Conservation (phyloP, 1,284 basidiomycete genomes). For the Apiotrichum montevideense region DNA sequence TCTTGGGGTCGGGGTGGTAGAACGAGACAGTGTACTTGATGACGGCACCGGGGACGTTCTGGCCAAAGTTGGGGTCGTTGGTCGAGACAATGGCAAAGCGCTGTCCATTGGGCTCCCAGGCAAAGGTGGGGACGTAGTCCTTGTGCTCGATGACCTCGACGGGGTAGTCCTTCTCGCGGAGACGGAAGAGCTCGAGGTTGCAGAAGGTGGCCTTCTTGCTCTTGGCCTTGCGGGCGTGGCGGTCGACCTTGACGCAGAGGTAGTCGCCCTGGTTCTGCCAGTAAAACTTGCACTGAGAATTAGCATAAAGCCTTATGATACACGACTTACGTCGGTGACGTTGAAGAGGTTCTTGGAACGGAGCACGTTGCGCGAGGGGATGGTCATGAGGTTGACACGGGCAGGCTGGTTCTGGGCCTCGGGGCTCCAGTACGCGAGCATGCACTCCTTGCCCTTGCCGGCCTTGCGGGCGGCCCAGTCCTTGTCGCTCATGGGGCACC, state of each 20-base stretch:
- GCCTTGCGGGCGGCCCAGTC: conserved; percentile 69
- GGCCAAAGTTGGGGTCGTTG: conserved; percentile 87
- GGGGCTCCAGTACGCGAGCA: conserved; percentile 96
- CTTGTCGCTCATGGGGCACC: conserved; percentile 90
- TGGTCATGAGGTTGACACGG: conserved; percentile 82
- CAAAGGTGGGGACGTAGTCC: conserved; percentile 94
- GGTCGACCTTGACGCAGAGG: conserved; percentile 98
- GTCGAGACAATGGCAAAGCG: conserved; percentile 95
- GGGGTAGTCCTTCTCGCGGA: conserved; percentile 96
- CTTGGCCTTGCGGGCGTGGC: conserved; percentile 74
- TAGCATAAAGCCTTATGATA: neutral
- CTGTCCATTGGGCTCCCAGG: conserved; percentile 96
- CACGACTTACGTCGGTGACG: conserved; percentile 75
- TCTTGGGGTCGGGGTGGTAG: conserved; percentile 93
- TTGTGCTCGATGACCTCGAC: conserved; percentile 98
- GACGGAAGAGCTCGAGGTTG: conserved; percentile 96
- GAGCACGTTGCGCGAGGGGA: conserved; percentile 77
- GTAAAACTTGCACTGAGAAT: conserved; percentile 86
- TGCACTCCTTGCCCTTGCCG: conserved; percentile 64
- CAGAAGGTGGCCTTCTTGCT: conserved; percentile 99
- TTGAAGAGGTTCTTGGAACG: conserved; percentile 98
- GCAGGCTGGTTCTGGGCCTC: conserved; percentile 96
- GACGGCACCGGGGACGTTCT: conserved; percentile 78
- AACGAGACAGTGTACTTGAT: conserved; percentile 96
- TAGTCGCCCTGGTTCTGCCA: conserved; percentile 99